Evolutionary conservation across 352 stramenopile species (phyloP).

Genomic region (Globisporangium nodosum): DNA sequence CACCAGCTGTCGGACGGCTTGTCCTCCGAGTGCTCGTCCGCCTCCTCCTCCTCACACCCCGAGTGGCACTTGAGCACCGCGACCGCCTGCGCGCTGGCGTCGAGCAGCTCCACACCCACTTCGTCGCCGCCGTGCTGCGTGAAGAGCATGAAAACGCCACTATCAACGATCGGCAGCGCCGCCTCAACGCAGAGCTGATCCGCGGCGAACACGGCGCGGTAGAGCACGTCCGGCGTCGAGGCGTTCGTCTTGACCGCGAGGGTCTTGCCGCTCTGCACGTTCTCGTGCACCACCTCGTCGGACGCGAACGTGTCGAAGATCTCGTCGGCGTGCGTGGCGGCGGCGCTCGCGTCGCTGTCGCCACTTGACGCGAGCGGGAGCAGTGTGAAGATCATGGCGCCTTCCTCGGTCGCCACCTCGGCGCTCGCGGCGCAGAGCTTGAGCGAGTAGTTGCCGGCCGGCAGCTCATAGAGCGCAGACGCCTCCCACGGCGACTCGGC

Average conservation of each 20-base stretch:
- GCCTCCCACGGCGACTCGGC: conserved; percentile 2
- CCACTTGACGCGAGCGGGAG: conserved; percentile 1
- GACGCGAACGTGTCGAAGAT: conserved; percentile 10
- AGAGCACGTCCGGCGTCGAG: conserved; percentile 10
- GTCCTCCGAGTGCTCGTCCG: not conserved
- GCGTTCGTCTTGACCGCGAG: not conserved
- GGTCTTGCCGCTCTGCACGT: not conserved
- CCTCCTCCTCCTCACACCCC: not conserved
- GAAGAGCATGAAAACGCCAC: conserved; percentile 19
- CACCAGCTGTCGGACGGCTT: conserved; percentile 7
- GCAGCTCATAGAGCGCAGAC: conserved; percentile 4
- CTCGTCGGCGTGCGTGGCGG: not conserved
- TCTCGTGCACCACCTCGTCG: conserved; percentile 6
- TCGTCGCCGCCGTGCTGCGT: conserved; percentile 19
- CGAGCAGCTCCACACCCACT: conserved; percentile 3
- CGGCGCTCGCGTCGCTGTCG: conserved; percentile 6
- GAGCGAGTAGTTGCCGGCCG: conserved; percentile 5
- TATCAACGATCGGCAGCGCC: conserved; percentile 8
- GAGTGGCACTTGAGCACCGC: conserved; percentile 8
- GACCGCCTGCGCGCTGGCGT: conserved; percentile 1
- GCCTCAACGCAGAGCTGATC: conserved; percentile 12
- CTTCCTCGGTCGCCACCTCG: not conserved
- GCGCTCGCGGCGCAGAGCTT: conserved; percentile 7
- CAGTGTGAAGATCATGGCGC: conserved; percentile 12
- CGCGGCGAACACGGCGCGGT: conserved; percentile 17